Evolutionary conservation across 78 protist species (phyloP), one percentile per base, ranked within the genome.

Genomic region (Isochrysis galbana): DNA sequence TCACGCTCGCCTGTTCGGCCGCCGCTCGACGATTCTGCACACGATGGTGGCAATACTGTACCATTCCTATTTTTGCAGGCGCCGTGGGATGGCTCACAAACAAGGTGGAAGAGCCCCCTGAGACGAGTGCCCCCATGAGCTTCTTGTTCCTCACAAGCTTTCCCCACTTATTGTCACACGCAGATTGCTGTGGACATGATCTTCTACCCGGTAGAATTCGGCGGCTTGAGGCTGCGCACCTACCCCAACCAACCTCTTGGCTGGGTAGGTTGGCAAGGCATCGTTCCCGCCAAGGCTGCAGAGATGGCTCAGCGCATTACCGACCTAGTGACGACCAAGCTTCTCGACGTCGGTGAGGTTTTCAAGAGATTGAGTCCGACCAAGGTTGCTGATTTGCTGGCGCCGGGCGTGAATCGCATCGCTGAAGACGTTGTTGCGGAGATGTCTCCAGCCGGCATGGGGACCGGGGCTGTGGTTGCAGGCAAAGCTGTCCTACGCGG

Each of bases 41-140:
- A n/a, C 84, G 84, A 1, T 77, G 46, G 84, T 77, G 84, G 84
- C 84, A 77, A 46, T 78, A 78, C 87, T 2, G 17, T 10, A 78
- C 93, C n/a, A 90, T 90, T 82, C 93, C 93, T 0, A 21, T 90
- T 36, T 29, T 90, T 22, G 87, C 93, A 0, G 93, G 89, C 29
- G 72, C 67, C 36, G 74, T 78, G 48, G 84, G 84, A 70, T 90
- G 93, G 93, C 70, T 84, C 11, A 90, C 93, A 45, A 90, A 90
- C 88, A 48, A 51, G 55, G 47, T n/a, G n/a, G n/a, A n/a, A n/a
- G n/a, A n/a, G n/a, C n/a, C n/a, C n/a, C n/a, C n/a, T n/a, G n/a
- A n/a, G n/a, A n/a, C n/a, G n/a, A n/a, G n/a, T n/a, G n/a, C n/a
- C 54, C 21, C 77, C 90, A 14, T 67, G 46, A 34, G 36, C 23